Percentiles rank a stretch among this genome's conserved stretches.
Evolutionary conservation across 1,284 basidiomycete species (phyloP).

Genomic region (Tilletia caries): DNA sequence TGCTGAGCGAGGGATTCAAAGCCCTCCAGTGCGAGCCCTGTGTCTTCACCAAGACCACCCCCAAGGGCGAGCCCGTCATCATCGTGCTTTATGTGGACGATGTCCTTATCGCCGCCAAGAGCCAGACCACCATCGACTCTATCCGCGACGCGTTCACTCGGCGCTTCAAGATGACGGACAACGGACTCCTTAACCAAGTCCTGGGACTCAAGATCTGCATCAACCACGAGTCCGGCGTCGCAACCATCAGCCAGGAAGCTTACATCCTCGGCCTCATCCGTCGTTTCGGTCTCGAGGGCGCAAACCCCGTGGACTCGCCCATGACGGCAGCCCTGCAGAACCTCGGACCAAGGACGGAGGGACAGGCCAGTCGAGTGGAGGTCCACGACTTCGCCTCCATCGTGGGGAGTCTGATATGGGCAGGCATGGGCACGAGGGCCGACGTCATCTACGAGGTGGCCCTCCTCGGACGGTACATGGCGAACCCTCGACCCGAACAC

Average conservation of each 20-base stretch:
- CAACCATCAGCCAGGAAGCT: slow-evolving; percentile 1
- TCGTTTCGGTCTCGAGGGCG: not conserved
- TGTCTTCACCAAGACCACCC: not conserved
- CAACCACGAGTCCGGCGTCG: not conserved
- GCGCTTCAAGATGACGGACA: slow-evolving; percentile 8
- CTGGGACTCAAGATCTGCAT: not conserved
- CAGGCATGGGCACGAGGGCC: slow-evolving; percentile 54
- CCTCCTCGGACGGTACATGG: slow-evolving; percentile 51
- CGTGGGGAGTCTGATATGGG: slow-evolving; percentile 57
- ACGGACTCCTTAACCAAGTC: not conserved
- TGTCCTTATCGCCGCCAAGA: not conserved
- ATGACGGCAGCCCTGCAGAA: not conserved
- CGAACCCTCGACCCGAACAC: slow-evolving; percentile 50
- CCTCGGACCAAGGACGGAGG: not conserved
- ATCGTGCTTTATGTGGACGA: slow-evolving; percentile 1
- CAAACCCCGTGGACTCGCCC: not conserved
- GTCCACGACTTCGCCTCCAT: slow-evolving; percentile 11
- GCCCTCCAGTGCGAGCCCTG: not conserved
- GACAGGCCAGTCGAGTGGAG: not conserved
- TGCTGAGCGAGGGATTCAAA: not conserved
- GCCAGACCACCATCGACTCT: not conserved
- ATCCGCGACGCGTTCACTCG: not conserved
- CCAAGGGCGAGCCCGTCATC: not conserved
- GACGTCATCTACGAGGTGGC: slow-evolving; percentile 57
- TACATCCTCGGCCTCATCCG: not conserved